These are phyloP conservation scores for Candida xyloterini DNA, from an alignment of 805 yeast species.

Conservation along the genomic window DNA sequence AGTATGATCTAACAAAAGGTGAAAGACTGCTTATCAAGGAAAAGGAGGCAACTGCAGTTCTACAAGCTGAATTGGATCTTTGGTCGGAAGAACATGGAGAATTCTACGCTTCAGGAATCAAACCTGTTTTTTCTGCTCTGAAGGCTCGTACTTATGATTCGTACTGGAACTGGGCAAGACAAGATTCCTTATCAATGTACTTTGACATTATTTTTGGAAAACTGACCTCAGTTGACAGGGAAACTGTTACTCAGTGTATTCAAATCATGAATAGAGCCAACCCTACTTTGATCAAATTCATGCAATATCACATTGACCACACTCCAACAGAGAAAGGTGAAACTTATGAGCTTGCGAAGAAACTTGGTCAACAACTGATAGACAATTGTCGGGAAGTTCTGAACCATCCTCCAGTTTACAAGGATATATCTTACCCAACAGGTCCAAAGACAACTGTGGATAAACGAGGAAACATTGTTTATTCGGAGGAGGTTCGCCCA, in stretches of 20 bases:
- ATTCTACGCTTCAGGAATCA: slow-evolving; percentile 85
- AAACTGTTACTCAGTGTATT: slow-evolving; percentile 93
- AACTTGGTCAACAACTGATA: slow-evolving; percentile 87
- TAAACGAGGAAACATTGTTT: slow-evolving; percentile 80
- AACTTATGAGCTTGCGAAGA: slow-evolving; percentile 87
- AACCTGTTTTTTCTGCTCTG: slow-evolving; percentile 84
- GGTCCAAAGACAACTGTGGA: slow-evolving; percentile 92
- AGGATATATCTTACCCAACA: slow-evolving; percentile 90
- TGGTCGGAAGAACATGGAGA: slow-evolving; percentile 93
- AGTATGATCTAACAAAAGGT: slow-evolving; percentile 87
- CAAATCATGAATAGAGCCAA: slow-evolving; percentile 97
- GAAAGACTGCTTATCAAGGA: slow-evolving; percentile 80
- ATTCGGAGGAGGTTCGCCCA: slow-evolving; percentile 82
- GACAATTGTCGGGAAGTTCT: slow-evolving; percentile 91
- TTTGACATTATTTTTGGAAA: slow-evolving; percentile 95
- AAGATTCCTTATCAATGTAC: slow-evolving; percentile 89
- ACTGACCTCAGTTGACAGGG: slow-evolving; percentile 86
- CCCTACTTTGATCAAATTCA: slow-evolving; percentile 88
- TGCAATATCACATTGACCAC: slow-evolving; percentile 90
- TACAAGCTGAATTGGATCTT: slow-evolving; percentile 88
- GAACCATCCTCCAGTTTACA: slow-evolving; percentile 83
- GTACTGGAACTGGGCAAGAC: slow-evolving; percentile 99
- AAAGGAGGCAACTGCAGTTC: slow-evolving; percentile 76
- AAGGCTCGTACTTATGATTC: slow-evolving; percentile 97
- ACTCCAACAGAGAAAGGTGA: slow-evolving; percentile 85